Percentiles rank a stretch among this genome's conserved stretches.
phyloP scores from a whole-genome alignment of 352 stramenopile genomes.

The Aphanomyces invadans region DNA sequence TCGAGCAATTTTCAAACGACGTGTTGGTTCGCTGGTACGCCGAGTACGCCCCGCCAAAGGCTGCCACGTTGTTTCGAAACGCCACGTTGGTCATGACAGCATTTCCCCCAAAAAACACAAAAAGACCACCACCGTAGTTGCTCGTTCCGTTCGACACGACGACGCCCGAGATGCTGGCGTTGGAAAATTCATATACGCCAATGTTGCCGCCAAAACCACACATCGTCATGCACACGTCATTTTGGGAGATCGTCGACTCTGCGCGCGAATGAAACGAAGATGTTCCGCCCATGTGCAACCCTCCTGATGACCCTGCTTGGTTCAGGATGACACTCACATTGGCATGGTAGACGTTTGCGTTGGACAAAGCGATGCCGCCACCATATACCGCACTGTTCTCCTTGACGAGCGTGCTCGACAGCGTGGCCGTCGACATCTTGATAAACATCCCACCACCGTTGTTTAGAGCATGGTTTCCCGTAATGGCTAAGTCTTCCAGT shows the following conservation, averaged over 20 bases:
- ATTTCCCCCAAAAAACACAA: background rate
- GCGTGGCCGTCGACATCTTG: background rate
- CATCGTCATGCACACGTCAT: background rate
- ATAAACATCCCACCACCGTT: background rate
- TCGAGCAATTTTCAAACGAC: background rate
- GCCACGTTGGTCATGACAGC: background rate
- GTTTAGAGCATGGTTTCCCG: background rate
- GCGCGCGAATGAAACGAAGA: background rate
- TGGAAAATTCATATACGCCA: background rate
- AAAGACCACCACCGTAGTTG: background rate
- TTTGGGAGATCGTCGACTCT: background rate
- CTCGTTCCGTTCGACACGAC: background rate
- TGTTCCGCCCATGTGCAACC: background rate
- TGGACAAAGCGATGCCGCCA: background rate
- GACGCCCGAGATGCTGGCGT: background rate
- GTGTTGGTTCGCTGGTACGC: background rate
- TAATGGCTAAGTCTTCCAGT: background rate
- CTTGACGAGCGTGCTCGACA: background rate
- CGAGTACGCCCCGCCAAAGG: background rate
- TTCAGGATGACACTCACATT: background rate
- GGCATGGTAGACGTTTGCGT: background rate
- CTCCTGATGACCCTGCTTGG: background rate
- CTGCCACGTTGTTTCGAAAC: background rate
- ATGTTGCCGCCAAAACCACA: conserved; percentile 15
- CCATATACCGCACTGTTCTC: background rate